phyloP scores from a whole-genome alignment of 768 basidiomycete species.

The Russula ochroleuca region DNA sequence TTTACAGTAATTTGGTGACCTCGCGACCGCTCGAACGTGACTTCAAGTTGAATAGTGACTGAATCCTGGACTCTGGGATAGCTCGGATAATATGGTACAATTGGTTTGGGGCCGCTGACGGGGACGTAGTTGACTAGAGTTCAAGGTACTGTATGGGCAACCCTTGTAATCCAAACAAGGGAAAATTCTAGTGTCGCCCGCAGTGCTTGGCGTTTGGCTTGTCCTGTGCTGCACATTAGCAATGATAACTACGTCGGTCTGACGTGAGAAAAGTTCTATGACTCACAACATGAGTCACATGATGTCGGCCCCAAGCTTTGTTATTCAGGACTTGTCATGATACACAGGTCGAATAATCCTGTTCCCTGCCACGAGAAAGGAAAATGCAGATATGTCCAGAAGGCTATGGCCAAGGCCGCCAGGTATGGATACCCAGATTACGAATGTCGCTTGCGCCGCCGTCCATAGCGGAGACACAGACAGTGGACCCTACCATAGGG shows the following conservation, averaged over 20 bases:
- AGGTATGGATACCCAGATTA: neutral
- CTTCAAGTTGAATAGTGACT: neutral
- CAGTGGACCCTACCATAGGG: no score
- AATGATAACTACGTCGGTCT: neutral
- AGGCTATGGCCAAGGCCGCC: neutral
- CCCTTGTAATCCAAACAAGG: neutral
- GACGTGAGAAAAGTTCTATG: neutral
- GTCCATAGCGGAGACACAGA: neutral
- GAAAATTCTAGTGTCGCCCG: no score
- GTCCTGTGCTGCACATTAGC: neutral
- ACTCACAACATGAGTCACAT: neutral
- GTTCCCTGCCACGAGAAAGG: neutral
- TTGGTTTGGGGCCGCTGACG: neutral
- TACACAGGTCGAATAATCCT: conserved; percentile 1
- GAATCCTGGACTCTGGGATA: neutral
- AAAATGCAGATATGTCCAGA: neutral
- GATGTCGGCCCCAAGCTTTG: neutral
- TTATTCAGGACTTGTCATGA: neutral
- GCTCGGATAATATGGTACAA: neutral
- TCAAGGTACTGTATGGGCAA: neutral
- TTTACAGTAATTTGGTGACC: neutral
- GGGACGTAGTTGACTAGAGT: neutral
- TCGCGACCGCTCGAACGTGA: neutral
- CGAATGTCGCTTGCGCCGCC: neutral
- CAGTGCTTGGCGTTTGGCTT: no score